Conservation (phyloP, 306 rosid genomes). For the Delonix regia region DNA sequence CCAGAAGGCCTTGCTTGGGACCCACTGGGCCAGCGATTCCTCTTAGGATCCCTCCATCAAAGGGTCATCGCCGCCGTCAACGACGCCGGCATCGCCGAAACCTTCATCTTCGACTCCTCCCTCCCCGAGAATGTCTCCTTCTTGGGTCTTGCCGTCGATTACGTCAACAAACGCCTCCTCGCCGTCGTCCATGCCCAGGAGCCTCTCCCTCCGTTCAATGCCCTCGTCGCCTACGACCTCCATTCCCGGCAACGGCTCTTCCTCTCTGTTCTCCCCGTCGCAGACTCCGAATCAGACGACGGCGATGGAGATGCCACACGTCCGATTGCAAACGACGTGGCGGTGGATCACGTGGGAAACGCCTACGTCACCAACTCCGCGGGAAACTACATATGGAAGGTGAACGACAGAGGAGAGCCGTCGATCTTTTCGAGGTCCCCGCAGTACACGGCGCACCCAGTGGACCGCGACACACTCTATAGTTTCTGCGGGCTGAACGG, state of each 20-base stretch:
- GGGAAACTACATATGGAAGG: constrained; percentile 79
- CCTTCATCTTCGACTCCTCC: constrained; percentile 61
- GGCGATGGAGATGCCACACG: neutral
- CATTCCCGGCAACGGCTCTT: constrained; percentile 57
- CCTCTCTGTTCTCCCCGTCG: constrained; percentile 55
- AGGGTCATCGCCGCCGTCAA: constrained; percentile 66
- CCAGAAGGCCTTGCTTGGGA: constrained; percentile 80
- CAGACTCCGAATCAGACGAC: neutral
- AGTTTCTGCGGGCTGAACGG: constrained; percentile 74
- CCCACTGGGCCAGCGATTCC: constrained; percentile 63
- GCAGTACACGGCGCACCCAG: constrained; percentile 50
- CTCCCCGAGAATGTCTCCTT: constrained; percentile 73
- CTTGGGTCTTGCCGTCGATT: constrained; percentile 68
- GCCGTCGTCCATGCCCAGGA: constrained; percentile 53
- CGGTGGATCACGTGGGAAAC: constrained; percentile 70
- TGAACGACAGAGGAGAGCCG: constrained; percentile 57
- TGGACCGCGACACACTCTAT: constrained; percentile 34
- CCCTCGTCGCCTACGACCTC: constrained; percentile 87
- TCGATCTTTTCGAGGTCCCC: constrained; percentile 64
- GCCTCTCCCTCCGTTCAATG: constrained; percentile 66
- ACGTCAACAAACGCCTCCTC: constrained; percentile 65
- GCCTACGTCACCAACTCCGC: constrained; percentile 79
- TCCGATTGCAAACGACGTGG: constrained; percentile 68
- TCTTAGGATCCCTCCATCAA: constrained; percentile 59
- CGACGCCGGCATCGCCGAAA: constrained; percentile 70